These are phyloP conservation scores for Rhynchosporium agropyri DNA, from an alignment of 2,329 filamentous ascomycete genomes.

Conservation along the genomic window DNA sequence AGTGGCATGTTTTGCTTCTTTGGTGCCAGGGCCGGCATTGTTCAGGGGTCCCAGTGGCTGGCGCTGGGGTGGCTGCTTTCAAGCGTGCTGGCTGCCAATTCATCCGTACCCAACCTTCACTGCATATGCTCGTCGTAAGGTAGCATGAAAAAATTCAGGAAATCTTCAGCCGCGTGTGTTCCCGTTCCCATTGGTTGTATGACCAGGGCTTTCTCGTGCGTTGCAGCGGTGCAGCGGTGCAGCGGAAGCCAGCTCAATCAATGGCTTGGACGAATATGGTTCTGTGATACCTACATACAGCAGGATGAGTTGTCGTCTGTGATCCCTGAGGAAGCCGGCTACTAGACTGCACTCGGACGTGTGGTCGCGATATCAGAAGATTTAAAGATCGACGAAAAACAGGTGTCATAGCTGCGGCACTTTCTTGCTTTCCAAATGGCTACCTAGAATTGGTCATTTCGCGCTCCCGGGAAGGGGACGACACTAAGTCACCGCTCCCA, in stretches of 20 bases:
- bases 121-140: conserved; percentile 15
- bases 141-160: neutral
- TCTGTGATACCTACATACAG: conserved; percentile 7
- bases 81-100: conserved; percentile 14
- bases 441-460: neutral
- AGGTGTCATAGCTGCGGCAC: conserved; percentile 5
- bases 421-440: conserved; percentile 2
- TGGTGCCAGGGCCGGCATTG: conserved; percentile 8
- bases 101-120: neutral
- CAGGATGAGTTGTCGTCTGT: conserved; percentile 9
- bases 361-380: conserved; percentile 8
- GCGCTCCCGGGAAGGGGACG: neutral
- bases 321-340: neutral
- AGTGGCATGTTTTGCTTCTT: conserved; percentile 17
- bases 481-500: conserved; percentile 1
- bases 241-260: conserved; percentile 2
- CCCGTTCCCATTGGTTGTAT: neutral
- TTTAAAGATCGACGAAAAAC: conserved; percentile 9
- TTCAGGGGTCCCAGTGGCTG: conserved; percentile 21
- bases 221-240: conserved; percentile 3
- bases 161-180: conserved; percentile 4
- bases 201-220: neutral
- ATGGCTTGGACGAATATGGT: neutral
- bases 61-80: conserved; percentile 8
- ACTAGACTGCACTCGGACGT: neutral